A percentile compares a stretch with the other conserved stretches of the same genome.
These are phyloP conservation scores for Hortiboletus flavorubellus DNA, from an alignment of 768 basidiomycete species.

Conservation along the genomic window DNA sequence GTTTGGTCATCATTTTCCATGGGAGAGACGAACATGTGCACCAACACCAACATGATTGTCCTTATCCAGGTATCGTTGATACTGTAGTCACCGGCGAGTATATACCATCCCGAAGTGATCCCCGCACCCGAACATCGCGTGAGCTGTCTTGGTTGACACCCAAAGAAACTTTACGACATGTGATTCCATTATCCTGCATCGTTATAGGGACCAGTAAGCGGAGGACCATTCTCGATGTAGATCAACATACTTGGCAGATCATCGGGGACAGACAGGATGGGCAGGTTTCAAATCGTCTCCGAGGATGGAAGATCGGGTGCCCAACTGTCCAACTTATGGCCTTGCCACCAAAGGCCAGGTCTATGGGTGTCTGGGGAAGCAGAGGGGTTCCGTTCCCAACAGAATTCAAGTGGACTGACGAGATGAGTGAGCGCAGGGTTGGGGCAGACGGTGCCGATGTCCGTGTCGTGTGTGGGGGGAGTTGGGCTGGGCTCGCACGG, in stretches of 20 bases:
- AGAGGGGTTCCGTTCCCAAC: conserved; percentile 21
- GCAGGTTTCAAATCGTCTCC: not conserved
- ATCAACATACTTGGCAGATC: not conserved
- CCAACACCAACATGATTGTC: too few species aligned
- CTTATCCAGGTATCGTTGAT: not conserved
- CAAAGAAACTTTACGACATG: not conserved
- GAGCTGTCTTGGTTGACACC: not conserved
- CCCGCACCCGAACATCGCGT: not conserved
- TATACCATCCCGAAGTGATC: not conserved
- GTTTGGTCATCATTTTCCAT: too few species aligned
- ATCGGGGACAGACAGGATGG: too few species aligned
- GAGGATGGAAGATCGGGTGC: conserved; percentile 7
- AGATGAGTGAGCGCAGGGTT: conserved; percentile 22
- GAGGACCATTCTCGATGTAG: not conserved
- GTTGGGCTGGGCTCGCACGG: conserved; percentile 18
- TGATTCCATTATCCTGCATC: not conserved
- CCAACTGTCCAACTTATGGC: conserved; percentile 19
- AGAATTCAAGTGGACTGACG: conserved; percentile 19
- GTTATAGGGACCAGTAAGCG: not conserved
- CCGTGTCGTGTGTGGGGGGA: not conserved
- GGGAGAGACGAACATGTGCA: too few species aligned
- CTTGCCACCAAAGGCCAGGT: conserved; percentile 43
- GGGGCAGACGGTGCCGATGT: conserved; percentile 15
- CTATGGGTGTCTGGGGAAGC: not conserved
- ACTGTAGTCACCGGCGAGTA: not conserved